Evolutionary conservation across 2,329 filamentous ascomycete species (phyloP).

Genomic region (Colletotrichum neosansevieriae): DNA sequence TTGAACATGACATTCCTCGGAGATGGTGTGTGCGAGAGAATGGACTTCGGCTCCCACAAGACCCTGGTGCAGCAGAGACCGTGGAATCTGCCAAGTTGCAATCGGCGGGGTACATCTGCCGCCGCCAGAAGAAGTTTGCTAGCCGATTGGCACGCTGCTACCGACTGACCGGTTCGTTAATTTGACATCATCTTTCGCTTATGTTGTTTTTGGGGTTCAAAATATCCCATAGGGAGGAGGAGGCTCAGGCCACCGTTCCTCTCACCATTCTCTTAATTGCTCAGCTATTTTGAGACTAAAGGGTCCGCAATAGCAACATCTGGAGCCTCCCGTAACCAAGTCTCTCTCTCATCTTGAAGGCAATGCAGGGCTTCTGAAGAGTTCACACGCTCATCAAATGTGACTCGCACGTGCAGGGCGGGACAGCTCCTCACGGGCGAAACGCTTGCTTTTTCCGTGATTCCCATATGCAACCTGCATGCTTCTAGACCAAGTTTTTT

Average conservation of each 20-base stretch:
- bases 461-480: slow-evolving; percentile 17
- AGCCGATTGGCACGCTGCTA: slow-evolving; percentile 5
- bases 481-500: slow-evolving; percentile 22
- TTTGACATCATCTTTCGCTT: neutral
- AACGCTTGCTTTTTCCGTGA: slow-evolving; percentile 31
- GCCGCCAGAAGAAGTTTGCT: neutral
- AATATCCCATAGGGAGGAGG: slow-evolving; percentile 11
- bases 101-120: neutral
- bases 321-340: neutral
- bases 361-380: slow-evolving; percentile 37
- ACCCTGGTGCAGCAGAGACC: neutral
- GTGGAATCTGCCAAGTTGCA: slow-evolving; percentile 5
- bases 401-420: slow-evolving; percentile 34
- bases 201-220: neutral
- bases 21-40: neutral
- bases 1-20: neutral
- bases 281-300: slow-evolving; percentile 10
- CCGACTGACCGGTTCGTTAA: neutral
- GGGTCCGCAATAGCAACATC: neutral
- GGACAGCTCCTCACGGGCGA: neutral
- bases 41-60: neutral
- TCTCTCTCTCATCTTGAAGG: neutral
- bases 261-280: neutral
- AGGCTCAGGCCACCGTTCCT: neutral
- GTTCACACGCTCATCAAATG: slow-evolving; percentile 19